Conservation (phyloP, 2,329 filamentous ascomycete species). For the Neopestalotiopsis sp. region DNA sequence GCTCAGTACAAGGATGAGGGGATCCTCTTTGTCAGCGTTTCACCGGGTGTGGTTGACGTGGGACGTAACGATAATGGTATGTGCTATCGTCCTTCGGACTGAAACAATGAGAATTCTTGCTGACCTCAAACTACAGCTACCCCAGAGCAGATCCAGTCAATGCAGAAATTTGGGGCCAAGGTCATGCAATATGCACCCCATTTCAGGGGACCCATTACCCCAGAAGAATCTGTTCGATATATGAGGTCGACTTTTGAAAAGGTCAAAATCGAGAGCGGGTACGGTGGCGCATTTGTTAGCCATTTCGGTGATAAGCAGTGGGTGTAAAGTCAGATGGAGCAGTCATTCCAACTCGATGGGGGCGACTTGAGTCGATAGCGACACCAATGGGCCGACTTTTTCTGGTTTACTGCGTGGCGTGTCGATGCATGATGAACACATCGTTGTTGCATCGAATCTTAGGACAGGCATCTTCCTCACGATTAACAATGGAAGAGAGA, state of each 20-base stretch:
- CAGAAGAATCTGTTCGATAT: conserved; percentile 26
- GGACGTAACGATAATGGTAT: not conserved
- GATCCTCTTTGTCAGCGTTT: conserved; percentile 45
- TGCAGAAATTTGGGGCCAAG: conserved; percentile 21
- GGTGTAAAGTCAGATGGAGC: conserved; percentile 39
- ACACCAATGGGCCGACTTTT: too few relatives aligned
- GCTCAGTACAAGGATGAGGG: conserved; percentile 47
- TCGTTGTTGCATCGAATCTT: too few relatives aligned
- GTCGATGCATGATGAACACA: too few relatives aligned
- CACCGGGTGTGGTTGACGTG: conserved; percentile 46
- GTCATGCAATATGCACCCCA: conserved; percentile 30
- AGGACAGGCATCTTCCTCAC: too few relatives aligned
- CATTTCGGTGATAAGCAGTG: conserved; percentile 59
- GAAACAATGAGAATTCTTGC: too few relatives aligned
- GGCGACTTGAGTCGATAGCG: too few relatives aligned
- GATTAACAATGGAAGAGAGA: too few relatives aligned
- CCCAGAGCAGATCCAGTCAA: not conserved
- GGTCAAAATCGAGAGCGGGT: conserved; percentile 27
- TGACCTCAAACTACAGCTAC: not conserved
- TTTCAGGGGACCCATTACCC: conserved; percentile 28
- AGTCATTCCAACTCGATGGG: too few relatives aligned
- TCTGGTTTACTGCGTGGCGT: too few relatives aligned
- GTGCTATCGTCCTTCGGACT: too few relatives aligned
- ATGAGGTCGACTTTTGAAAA: conserved; percentile 28
- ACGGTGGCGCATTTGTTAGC: conserved; percentile 57